Conservation (phyloP, 495 filamentous ascomycete species). For the Glarea lozoyensis region DNA sequence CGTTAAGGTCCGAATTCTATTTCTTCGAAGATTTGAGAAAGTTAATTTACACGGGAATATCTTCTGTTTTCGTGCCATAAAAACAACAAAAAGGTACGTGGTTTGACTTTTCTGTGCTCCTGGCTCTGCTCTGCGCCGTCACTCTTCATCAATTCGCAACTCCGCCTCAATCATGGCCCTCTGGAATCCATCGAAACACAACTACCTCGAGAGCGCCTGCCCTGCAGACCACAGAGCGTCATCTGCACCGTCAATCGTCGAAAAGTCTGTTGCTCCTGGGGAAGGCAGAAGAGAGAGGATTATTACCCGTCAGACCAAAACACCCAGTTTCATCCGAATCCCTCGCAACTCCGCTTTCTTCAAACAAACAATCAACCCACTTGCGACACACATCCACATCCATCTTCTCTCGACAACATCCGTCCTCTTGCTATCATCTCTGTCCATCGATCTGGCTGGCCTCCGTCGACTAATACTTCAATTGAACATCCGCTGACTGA, state of each 20-base stretch:
- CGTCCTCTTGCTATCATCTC: no score
- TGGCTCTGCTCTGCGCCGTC: background rate
- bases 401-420: no score
- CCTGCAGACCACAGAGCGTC: no score
- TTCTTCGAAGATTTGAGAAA: background rate
- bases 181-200: no score
- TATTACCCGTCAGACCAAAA: no score
- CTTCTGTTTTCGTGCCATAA: background rate
- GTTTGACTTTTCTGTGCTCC: background rate
- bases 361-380: slow-evolving; percentile 2
- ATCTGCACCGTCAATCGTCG: no score
- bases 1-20: slow-evolving; percentile 16
- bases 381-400: background rate
- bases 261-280: no score
- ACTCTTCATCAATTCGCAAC: background rate
- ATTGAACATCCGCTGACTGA: slow-evolving; percentile 8
- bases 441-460: no score
- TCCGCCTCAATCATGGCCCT: no score
- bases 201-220: no score
- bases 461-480: slow-evolving; percentile 16
- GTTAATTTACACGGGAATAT: background rate
- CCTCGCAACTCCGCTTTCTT: background rate
- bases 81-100: slow-evolving; percentile 6
- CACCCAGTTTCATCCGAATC: no score
- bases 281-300: no score